Percentiles rank a stretch among this genome's conserved stretches.
phyloP scores from a whole-genome alignment of 2,329 filamentous ascomycete species.

The Arthrinium puccinioides region DNA sequence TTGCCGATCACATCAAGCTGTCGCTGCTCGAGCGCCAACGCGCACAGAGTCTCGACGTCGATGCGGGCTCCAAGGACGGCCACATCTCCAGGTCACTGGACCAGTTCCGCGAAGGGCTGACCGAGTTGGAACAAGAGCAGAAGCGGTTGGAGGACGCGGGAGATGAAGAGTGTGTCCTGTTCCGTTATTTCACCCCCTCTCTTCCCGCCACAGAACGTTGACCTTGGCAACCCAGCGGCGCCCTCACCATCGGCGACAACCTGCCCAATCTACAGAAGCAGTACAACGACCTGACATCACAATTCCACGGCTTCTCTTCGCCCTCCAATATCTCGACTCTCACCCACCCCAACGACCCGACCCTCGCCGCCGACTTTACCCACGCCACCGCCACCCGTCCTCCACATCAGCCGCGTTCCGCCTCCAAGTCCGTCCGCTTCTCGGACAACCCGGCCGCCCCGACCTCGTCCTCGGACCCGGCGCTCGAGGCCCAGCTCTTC shows the following conservation, averaged over 20 bases:
- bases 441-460: slow-evolving; percentile 51
- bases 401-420: slow-evolving; percentile 24
- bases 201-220: neutral
- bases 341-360: slow-evolving; percentile 56
- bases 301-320: slow-evolving; percentile 65
- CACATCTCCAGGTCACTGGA: slow-evolving; percentile 86
- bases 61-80: slow-evolving; percentile 74
- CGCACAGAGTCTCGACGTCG: slow-evolving; percentile 71
- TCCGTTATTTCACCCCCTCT: too few relatives aligned
- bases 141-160: slow-evolving; percentile 55
- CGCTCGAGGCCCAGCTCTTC: slow-evolving; percentile 37
- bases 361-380: slow-evolving; percentile 55
- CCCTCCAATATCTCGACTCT: slow-evolving; percentile 42
- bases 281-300: slow-evolving; percentile 66
- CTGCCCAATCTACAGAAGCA: slow-evolving; percentile 65
- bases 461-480: slow-evolving; percentile 30
- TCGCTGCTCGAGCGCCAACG: slow-evolving; percentile 88
- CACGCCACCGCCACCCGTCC: slow-evolving; percentile 40
- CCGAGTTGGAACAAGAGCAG: slow-evolving; percentile 57
- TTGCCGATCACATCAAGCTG: slow-evolving; percentile 95
- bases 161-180: slow-evolving; percentile 53
- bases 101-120: slow-evolving; percentile 74
- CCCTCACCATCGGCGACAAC: slow-evolving; percentile 50
- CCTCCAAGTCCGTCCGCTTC: slow-evolving; percentile 78
- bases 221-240: slow-evolving; percentile 27